Conservation (phyloP, 257 asterid species). For the Ilex aquifolium region DNA sequence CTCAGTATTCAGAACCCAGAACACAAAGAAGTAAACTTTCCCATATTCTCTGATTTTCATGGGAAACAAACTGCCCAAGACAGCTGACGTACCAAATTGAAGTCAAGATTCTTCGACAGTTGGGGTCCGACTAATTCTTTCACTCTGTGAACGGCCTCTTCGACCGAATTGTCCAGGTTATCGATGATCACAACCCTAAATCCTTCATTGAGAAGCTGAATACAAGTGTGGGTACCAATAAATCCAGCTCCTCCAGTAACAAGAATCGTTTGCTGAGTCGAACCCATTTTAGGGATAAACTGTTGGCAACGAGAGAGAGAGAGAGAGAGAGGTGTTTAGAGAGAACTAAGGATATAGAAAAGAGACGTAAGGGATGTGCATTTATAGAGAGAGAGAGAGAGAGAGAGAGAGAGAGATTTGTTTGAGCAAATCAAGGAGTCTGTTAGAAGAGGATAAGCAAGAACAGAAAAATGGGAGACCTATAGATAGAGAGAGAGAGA, state of each 20-base stretch:
- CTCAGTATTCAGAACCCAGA: background rate
- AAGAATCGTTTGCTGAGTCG: slow-evolving; percentile 35
- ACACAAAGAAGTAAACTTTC: background rate
- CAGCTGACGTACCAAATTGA: slow-evolving; percentile 43
- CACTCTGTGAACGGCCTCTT: slow-evolving; percentile 65
- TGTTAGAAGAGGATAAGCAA: background rate
- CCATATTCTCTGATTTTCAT: background rate
- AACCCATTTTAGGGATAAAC: slow-evolving; percentile 7
- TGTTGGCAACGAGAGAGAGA: background rate
- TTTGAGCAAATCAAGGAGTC: slow-evolving; percentile 31
- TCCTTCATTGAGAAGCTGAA: slow-evolving; percentile 73
- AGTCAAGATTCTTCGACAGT: slow-evolving; percentile 61
- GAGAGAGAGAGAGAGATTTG: background rate
- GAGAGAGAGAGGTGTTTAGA: too few species aligned
- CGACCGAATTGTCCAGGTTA: slow-evolving; percentile 76
- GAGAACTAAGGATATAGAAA: background rate
- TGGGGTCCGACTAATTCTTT: slow-evolving; percentile 48
- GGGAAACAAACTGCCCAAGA: background rate
- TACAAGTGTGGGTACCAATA: slow-evolving; percentile 88
- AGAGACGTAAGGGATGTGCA: background rate
- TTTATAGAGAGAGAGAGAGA: slow-evolving; percentile 13
- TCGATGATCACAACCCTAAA: slow-evolving; percentile 67
- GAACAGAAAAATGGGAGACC: too few species aligned
- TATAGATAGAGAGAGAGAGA: too few species aligned
- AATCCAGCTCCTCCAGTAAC: slow-evolving; percentile 98